phyloP scores from a whole-genome alignment of 163 green algal genomes.

The Picocystis sp. region DNA sequence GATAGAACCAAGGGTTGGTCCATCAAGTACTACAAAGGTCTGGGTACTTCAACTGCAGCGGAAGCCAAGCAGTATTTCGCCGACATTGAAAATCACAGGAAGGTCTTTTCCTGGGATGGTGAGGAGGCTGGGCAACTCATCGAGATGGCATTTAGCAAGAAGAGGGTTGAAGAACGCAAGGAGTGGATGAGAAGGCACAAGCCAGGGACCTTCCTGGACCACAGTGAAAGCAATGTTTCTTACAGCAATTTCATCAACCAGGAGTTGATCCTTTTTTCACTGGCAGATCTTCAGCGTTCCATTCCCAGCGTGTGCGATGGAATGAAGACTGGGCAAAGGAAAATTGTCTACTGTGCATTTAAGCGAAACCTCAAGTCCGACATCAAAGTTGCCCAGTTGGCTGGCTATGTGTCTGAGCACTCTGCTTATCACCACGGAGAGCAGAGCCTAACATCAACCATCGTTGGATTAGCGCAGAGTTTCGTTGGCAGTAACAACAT shows the following conservation, averaged over 20 bases:
- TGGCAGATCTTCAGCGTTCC: conserved; percentile 86
- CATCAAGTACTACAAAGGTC: conserved; percentile 92
- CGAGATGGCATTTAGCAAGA: conserved; percentile 98
- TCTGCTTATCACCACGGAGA: conserved; percentile 99
- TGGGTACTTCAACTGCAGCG: conserved; percentile 80
- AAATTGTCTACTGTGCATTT: conserved; percentile 97
- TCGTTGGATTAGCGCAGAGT: conserved; percentile 90
- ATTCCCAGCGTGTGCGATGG: conserved; percentile 92
- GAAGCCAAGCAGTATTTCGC: conserved; percentile 98
- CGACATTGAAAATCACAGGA: conserved; percentile 26
- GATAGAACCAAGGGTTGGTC: conserved; percentile 49
- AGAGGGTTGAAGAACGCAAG: conserved; percentile 95
- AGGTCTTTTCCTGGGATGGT: conserved; percentile 13
- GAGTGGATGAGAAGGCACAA: conserved; percentile 70
- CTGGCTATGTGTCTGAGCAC: conserved; percentile 92
- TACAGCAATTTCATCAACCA: conserved; percentile 97
- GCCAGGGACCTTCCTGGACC: conserved; percentile 13
- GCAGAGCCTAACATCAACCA: conserved; percentile 62
- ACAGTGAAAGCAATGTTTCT: conserved; percentile 45
- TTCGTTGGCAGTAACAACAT: conserved; percentile 98
- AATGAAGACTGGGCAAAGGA: conserved; percentile 95
- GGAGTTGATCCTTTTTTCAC: conserved; percentile 88
- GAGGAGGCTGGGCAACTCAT: conserved; percentile 64
- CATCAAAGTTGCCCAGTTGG: conserved; percentile 93
- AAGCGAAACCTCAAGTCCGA: conserved; percentile 91